Evolutionary conservation across 2,329 filamentous ascomycete species (phyloP).

Genomic region (Trichoderma simmonsii): DNA sequence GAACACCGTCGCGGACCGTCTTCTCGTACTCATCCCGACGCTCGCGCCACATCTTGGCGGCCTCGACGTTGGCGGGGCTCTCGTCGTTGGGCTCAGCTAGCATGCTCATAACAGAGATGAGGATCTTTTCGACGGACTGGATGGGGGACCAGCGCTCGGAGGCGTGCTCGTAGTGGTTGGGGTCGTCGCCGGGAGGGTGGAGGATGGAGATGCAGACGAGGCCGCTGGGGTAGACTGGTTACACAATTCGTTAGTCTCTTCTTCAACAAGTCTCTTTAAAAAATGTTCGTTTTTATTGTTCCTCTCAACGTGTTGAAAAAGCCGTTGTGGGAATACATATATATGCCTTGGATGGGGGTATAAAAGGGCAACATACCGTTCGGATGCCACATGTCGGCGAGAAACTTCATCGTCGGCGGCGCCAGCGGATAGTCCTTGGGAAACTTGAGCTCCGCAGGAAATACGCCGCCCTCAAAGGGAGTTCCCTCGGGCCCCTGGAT

Average conservation of each 20-base stretch:
- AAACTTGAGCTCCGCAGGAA: conserved; percentile 91
- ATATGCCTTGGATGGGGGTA: background rate
- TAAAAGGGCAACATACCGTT: conserved; percentile 61
- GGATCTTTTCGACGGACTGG: conserved; percentile 95
- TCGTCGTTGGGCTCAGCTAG: conserved; percentile 96
- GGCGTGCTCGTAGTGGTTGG: conserved; percentile 96
- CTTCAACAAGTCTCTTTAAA: background rate
- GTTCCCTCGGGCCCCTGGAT: conserved; percentile 95
- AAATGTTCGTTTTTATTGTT: background rate
- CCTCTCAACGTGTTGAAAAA: background rate
- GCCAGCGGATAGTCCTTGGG: conserved; percentile 96
- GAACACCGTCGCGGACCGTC: conserved; percentile 78
- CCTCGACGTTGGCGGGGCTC: conserved; percentile 93
- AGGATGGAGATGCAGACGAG: conserved; percentile 98
- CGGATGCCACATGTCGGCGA: conserved; percentile 92
- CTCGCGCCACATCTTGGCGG: conserved; percentile 94
- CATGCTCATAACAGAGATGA: conserved; percentile 98
- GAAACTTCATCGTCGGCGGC: conserved; percentile 93
- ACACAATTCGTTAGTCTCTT: background rate
- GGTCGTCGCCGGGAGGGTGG: conserved; percentile 92
- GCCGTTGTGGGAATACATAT: background rate
- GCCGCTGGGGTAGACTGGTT: conserved; percentile 75
- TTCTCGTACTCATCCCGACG: conserved; percentile 78
- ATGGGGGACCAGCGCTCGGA: conserved; percentile 96
- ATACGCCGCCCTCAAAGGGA: conserved; percentile 92